phyloP scores from a whole-genome alignment of 2,329 filamentous ascomycete genomes.

The Penicillium sp. region DNA sequence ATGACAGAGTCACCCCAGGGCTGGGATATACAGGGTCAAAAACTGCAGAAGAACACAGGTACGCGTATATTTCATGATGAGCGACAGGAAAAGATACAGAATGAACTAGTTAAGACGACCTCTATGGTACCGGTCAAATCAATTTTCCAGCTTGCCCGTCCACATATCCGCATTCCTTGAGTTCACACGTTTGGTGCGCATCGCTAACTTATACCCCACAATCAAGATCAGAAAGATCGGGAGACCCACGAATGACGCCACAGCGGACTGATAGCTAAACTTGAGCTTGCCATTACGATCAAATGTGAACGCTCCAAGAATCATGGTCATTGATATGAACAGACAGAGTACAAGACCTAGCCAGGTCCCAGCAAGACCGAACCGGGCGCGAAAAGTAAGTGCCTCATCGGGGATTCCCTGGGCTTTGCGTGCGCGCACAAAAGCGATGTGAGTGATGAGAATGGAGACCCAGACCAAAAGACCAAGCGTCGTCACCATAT shows the following conservation, averaged over 20 bases:
- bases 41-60: too few relatives aligned
- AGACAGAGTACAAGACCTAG: slow-evolving; percentile 67
- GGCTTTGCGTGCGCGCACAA: slow-evolving; percentile 61
- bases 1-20: too few relatives aligned
- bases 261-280: slow-evolving; percentile 71
- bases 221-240: slow-evolving; percentile 70
- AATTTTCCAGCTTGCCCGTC: slow-evolving; percentile 32
- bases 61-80: too few relatives aligned
- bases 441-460: slow-evolving; percentile 66
- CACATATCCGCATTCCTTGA: slow-evolving; percentile 65
- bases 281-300: slow-evolving; percentile 39
- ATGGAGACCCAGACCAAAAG: slow-evolving; percentile 68
- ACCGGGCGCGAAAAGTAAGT: slow-evolving; percentile 66
- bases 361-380: slow-evolving; percentile 69
- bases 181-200: slow-evolving; percentile 55
- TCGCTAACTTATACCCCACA: slow-evolving; percentile 63
- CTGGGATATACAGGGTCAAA: too few relatives aligned
- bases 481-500: slow-evolving; percentile 66
- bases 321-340: slow-evolving; percentile 76
- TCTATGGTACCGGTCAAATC: not conserved
- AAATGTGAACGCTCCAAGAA: slow-evolving; percentile 67
- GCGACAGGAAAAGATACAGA: not conserved
- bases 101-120: not conserved
- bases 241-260: slow-evolving; percentile 74
- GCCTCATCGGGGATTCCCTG: slow-evolving; percentile 58